Conservation (phyloP, 305 asterid genomes). For the Fraxinus sp. region DNA sequence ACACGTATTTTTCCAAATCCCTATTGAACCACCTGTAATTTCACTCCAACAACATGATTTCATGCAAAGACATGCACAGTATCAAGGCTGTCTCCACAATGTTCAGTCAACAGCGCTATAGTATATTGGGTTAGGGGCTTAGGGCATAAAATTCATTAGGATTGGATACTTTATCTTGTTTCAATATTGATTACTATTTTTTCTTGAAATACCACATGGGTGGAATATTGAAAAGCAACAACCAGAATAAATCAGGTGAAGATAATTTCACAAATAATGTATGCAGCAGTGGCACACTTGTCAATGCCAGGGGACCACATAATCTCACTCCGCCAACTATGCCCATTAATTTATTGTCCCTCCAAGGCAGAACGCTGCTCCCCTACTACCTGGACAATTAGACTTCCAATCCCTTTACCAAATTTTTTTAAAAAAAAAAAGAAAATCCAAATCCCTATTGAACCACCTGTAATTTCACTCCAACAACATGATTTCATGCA, state of each 20-base stretch:
- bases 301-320: conserved; percentile 49
- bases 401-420: not conserved
- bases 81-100: not conserved
- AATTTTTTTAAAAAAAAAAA: too few relatives aligned
- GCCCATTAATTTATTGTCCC: not conserved
- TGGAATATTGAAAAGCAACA: conserved; percentile 22
- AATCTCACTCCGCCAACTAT: not conserved
- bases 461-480: too few relatives aligned
- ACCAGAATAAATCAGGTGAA: conserved; percentile 28
- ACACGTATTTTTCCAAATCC: not conserved
- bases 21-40: too few relatives aligned
- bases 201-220: conserved; percentile 1
- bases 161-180: conserved; percentile 8
- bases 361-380: not conserved
- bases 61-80: not conserved
- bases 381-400: not conserved
- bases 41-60: not conserved
- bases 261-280: conserved; percentile 19
- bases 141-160: not conserved
- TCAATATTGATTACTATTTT: conserved; percentile 15
- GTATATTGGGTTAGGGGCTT: not conserved
- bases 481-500: not conserved
- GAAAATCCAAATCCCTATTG: not conserved
- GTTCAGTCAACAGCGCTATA: not conserved
- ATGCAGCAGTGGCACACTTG: conserved; percentile 44